Conservation (phyloP, 176 grass and related monocot genomes). For the Saccharum officinarum region DNA sequence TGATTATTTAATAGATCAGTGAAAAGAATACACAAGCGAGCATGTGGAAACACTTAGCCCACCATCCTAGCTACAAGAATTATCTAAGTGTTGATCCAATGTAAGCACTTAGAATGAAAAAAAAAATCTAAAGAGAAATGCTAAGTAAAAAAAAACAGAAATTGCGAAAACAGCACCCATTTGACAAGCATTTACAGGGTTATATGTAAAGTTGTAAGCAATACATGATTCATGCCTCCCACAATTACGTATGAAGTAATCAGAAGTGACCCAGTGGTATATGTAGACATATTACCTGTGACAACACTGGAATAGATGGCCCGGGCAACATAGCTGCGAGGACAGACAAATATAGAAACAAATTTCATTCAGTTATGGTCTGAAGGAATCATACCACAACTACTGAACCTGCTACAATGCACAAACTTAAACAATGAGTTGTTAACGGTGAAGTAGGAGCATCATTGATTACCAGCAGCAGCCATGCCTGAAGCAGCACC, state of each 20-base stretch:
- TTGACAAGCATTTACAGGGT: background rate
- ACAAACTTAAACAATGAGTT: constrained; percentile 14
- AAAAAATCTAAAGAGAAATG: background rate
- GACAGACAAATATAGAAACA: constrained; percentile 17
- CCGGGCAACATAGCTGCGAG: constrained; percentile 76
- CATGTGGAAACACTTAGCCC: background rate
- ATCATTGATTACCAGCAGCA: constrained; percentile 58
- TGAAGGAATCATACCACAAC: constrained; percentile 5
- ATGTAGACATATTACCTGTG: constrained; percentile 61
- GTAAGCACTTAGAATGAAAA: constrained; percentile 10
- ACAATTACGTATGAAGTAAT: constrained; percentile 5
- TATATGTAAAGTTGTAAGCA: background rate
- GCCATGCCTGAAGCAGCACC: constrained; percentile 93
- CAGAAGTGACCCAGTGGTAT: background rate
- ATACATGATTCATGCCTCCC: background rate
- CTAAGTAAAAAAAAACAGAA: background rate
- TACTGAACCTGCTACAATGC: background rate
- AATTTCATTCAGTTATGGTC: background rate
- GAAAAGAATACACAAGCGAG: background rate
- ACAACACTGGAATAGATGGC: constrained; percentile 87
- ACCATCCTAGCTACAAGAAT: constrained; percentile 10
- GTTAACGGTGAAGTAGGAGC: background rate
- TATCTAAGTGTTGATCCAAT: background rate
- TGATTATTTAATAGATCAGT: background rate
- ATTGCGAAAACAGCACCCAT: background rate